Percentiles rank a stretch among this genome's conserved stretches.
Conservation (phyloP, 2,329 filamentous ascomycete genomes). For the Penicillium aurantiogriseum region DNA sequence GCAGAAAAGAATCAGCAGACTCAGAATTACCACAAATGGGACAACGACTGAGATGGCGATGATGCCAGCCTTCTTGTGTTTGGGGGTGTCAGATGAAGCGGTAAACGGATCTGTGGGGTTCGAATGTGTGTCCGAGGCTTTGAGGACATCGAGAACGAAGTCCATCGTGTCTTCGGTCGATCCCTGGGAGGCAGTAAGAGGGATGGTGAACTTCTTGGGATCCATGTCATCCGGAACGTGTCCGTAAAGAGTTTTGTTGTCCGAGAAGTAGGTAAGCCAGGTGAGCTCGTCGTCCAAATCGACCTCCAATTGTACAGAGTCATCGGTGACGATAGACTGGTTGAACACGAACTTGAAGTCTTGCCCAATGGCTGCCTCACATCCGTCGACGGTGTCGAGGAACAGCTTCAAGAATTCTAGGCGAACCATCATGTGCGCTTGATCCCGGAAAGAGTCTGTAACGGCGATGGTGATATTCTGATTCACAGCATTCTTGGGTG, state of each 20-base stretch:
- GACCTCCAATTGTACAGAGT: conserved; percentile 45
- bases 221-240: conserved; percentile 46
- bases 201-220: conserved; percentile 42
- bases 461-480: conserved; percentile 63
- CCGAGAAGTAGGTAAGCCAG: conserved; percentile 53
- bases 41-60: conserved; percentile 39
- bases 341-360: conserved; percentile 51
- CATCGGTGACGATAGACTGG: conserved; percentile 41
- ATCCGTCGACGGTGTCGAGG: conserved; percentile 41
- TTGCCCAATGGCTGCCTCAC: conserved; percentile 52
- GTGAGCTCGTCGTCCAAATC: conserved; percentile 42
- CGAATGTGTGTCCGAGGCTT: conserved; percentile 19
- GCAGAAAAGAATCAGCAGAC: conserved; percentile 33
- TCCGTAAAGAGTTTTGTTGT: conserved; percentile 48
- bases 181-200: conserved; percentile 45
- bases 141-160: conserved; percentile 44
- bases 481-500: conserved; percentile 58
- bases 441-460: conserved; percentile 59
- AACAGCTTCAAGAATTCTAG: conserved; percentile 48
- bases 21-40: conserved; percentile 33
- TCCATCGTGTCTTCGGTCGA: conserved; percentile 42
- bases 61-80: conserved; percentile 37
- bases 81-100: conserved; percentile 16
- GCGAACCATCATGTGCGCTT: conserved; percentile 56
- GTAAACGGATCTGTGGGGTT: conserved; percentile 20